A percentile compares a stretch with the other conserved stretches of the same genome.
Evolutionary conservation across 1,284 basidiomycete species (phyloP).

Genomic region (Pseudozyma tsukubaensis): DNA sequence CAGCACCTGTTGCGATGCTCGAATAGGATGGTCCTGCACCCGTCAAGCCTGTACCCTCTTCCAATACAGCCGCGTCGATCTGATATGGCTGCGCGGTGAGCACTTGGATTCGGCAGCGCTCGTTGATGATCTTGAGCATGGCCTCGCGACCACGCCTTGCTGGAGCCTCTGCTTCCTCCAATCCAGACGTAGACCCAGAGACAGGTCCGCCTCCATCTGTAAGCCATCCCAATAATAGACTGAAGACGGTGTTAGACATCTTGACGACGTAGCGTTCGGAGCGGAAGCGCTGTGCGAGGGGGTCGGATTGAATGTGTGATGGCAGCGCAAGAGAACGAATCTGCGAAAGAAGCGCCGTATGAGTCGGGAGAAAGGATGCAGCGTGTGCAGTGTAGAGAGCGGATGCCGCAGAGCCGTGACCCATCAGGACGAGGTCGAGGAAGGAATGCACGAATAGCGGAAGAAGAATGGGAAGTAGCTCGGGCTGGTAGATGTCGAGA

Average conservation of each 20-base stretch:
- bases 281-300: conserved; percentile 84
- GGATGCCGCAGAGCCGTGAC: conserved; percentile 82
- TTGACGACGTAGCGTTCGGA: conserved; percentile 90
- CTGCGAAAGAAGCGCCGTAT: conserved; percentile 80
- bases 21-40: conserved; percentile 61
- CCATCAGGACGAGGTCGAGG: conserved; percentile 89
- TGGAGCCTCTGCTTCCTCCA: conserved; percentile 72
- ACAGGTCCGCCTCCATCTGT: conserved; percentile 91
- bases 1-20: conserved; percentile 20
- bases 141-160: conserved; percentile 74
- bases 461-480: conserved; percentile 90
- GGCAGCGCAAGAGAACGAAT: conserved; percentile 85
- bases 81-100: conserved; percentile 60
- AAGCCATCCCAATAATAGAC: conserved; percentile 92
- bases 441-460: conserved; percentile 98
- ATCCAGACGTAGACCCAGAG: conserved; percentile 82
- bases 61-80: conserved; percentile 58
- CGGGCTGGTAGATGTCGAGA: conserved; percentile 85
- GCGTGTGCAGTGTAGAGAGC: conserved; percentile 82
- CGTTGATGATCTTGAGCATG: conserved; percentile 93
- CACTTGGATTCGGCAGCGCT: conserved; percentile 85
- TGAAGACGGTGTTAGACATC: conserved; percentile 91
- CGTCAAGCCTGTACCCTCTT: conserved; percentile 67
- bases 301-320: conserved; percentile 82
- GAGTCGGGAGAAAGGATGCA: conserved; percentile 77